Percentiles rank a stretch among this genome's conserved stretches.
Conservation (phyloP, 768 basidiomycete species). For the Clitopilus hobsonii region DNA sequence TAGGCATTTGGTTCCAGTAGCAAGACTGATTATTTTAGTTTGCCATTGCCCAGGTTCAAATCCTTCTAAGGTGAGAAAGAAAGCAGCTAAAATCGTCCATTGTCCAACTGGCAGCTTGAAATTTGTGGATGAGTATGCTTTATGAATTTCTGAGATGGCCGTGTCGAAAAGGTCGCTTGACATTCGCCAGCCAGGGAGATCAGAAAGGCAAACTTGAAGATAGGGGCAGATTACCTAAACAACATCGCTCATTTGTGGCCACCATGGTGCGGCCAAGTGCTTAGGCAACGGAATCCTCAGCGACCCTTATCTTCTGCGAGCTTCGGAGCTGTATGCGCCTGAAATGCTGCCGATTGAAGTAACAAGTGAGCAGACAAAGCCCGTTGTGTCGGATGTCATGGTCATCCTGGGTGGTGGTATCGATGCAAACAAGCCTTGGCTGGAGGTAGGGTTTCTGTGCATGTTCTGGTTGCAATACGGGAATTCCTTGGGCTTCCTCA, state of each 20-base stretch:
- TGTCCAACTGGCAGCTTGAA: constrained; percentile 50
- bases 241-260: background rate
- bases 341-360: too few relatives aligned
- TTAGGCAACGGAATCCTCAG: too few relatives aligned
- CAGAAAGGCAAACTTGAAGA: background rate
- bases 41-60: constrained; percentile 7
- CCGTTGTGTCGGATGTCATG: too few relatives aligned
- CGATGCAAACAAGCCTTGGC: too few relatives aligned
- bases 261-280: too few relatives aligned
- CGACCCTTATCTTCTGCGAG: too few relatives aligned
- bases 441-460: too few relatives aligned
- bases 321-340: too few relatives aligned
- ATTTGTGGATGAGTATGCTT: constrained; percentile 37
- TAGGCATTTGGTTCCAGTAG: constrained; percentile 84
- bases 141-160: constrained; percentile 23
- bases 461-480: too few relatives aligned
- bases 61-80: constrained; percentile 31
- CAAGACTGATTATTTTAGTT: constrained; percentile 61
- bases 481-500: too few relatives aligned
- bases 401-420: too few relatives aligned
- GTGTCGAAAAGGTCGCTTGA: background rate
- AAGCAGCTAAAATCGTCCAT: constrained; percentile 62
- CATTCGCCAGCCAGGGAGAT: background rate
- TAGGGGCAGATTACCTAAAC: background rate
- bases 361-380: too few relatives aligned